Evolutionary conservation across 108 stramenopile species (phyloP).

Genomic region (Aurantiochytrium sp.): DNA sequence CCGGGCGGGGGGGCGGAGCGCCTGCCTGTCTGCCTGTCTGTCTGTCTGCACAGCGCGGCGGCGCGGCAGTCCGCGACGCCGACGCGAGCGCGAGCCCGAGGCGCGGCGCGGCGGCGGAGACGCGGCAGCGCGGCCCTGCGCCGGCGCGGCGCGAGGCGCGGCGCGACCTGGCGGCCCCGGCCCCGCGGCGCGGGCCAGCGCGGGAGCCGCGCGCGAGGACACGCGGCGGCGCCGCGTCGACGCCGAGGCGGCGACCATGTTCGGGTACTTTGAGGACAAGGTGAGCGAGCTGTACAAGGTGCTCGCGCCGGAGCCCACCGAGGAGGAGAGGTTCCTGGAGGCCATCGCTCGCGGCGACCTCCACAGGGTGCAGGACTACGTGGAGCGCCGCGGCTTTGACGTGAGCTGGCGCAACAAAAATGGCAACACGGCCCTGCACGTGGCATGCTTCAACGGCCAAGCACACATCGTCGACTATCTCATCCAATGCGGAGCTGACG

Average conservation of each 20-base stretch:
- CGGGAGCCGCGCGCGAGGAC: too few species aligned
- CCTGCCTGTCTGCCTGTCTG: too few species aligned
- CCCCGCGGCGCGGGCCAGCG: too few species aligned
- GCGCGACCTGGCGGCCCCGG: too few species aligned
- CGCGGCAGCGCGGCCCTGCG: too few species aligned
- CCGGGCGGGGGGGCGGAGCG: too few species aligned
- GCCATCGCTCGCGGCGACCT: background rate
- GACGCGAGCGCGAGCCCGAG: too few species aligned
- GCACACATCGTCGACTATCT: background rate
- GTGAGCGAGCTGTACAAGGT: slow-evolving; percentile 17
- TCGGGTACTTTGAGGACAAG: slow-evolving; percentile 16
- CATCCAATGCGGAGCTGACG: background rate
- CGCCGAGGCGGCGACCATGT: background rate
- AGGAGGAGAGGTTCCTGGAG: background rate
- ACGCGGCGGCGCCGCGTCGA: too few species aligned
- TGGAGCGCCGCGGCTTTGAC: background rate
- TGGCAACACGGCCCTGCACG: background rate
- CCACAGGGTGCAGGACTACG: background rate
- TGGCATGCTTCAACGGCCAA: background rate
- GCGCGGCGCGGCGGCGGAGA: too few species aligned
- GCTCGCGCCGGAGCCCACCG: background rate
- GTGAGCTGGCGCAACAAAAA: background rate
- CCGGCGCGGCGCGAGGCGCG: too few species aligned
- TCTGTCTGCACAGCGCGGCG: too few species aligned
- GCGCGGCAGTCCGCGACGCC: too few species aligned